phyloP scores from a whole-genome alignment of 2,329 filamentous ascomycete genomes.

The Botrytis byssoidea region DNA sequence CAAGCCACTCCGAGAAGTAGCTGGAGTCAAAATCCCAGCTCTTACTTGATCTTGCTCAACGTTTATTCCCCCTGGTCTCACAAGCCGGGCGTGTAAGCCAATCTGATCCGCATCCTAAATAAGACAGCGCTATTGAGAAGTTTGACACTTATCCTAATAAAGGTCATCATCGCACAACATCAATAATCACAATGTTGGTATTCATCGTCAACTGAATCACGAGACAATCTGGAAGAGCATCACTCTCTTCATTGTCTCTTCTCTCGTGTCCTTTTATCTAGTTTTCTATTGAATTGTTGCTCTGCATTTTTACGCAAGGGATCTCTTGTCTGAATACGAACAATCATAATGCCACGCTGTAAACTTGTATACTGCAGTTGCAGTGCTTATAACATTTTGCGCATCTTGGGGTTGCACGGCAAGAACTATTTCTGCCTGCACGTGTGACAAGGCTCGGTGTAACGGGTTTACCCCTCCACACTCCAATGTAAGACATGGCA shows the following conservation, averaged over 20 bases:
- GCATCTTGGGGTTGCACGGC: background rate
- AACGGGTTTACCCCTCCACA: background rate
- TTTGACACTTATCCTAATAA: background rate
- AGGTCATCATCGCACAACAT: background rate
- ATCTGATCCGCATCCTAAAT: background rate
- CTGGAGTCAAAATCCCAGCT: background rate
- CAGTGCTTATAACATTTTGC: constrained; percentile 3
- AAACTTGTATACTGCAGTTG: constrained; percentile 7
- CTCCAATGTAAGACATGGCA: constrained; percentile 1
- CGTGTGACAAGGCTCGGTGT: constrained; percentile 3
- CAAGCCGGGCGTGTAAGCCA: background rate
- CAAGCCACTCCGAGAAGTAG: constrained; percentile 3
- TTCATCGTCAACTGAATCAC: background rate
- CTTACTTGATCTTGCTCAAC: constrained; percentile 10
- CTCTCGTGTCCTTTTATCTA: background rate
- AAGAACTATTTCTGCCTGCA: background rate
- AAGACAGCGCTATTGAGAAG: constrained; percentile 4
- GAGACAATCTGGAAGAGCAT: background rate
- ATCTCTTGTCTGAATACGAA: constrained; percentile 4
- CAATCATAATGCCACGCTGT: background rate
- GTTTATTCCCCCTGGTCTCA: constrained; percentile 10
- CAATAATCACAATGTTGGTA: background rate
- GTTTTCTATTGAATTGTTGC: background rate
- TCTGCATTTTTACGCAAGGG: background rate
- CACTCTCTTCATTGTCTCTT: background rate